A percentile compares a stretch with the other conserved stretches of the same genome.
Evolutionary conservation across 2,329 filamentous ascomycete species (phyloP).

Genomic region (Coniochaeta ligniaria): DNA sequence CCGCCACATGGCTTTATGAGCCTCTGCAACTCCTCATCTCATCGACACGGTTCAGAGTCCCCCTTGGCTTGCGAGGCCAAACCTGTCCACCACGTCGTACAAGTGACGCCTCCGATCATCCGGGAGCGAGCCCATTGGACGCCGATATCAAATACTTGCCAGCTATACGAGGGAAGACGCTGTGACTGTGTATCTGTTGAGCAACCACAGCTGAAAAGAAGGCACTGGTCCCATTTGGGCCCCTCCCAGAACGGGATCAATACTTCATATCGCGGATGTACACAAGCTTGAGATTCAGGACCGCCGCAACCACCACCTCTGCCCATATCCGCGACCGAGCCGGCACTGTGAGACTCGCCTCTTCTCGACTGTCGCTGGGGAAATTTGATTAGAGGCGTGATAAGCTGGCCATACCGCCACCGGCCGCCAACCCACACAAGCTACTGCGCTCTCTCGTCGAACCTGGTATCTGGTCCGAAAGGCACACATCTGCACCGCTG

Average conservation of each 20-base stretch:
- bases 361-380: not conserved
- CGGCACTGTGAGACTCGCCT: not conserved
- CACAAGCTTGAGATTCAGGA: not conserved
- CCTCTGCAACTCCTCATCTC: not conserved
- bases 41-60: constrained; percentile 6
- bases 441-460: not conserved
- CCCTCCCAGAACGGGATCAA: constrained; percentile 10
- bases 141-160: constrained; percentile 11
- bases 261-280: constrained; percentile 14
- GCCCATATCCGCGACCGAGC: not conserved
- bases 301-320: not conserved
- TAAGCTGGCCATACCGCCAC: not conserved
- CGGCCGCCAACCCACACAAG: not conserved
- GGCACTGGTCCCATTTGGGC: constrained; percentile 3
- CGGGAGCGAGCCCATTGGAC: constrained; percentile 24
- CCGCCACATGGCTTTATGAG: not conserved
- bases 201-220: constrained; percentile 4
- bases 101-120: constrained; percentile 21
- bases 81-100: constrained; percentile 20
- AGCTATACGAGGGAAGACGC: constrained; percentile 25
- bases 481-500: constrained; percentile 17
- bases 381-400: not conserved
- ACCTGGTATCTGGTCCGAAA: constrained; percentile 9
- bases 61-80: constrained; percentile 6
- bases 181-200: constrained; percentile 17